These are phyloP conservation scores for Scedosporium apiospermum DNA, from an alignment of 2,329 filamentous ascomycete genomes.

Conservation along the genomic window DNA sequence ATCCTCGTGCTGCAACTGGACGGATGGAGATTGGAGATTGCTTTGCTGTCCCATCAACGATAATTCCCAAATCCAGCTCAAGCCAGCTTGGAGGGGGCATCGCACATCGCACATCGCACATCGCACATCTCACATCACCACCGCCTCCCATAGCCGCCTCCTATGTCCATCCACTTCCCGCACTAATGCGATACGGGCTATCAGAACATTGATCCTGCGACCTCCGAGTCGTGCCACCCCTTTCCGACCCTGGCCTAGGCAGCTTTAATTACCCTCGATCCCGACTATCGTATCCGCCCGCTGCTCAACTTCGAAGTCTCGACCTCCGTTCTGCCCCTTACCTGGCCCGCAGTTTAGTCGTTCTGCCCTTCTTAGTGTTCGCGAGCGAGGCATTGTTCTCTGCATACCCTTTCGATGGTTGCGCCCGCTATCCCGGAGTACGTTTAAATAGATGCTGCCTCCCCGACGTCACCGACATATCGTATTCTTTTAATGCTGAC, in stretches of 20 bases:
- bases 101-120: not conserved
- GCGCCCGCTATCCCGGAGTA: slow-evolving; percentile 70
- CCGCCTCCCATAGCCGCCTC: not conserved
- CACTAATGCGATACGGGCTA: no score
- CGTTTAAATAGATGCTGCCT: slow-evolving; percentile 7
- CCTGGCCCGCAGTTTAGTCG: not conserved
- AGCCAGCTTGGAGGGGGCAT: not conserved
- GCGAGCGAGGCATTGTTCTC: slow-evolving; percentile 4
- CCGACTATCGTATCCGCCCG: no score
- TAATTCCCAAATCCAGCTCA: not conserved
- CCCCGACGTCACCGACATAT: slow-evolving; percentile 8
- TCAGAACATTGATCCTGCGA: no score
- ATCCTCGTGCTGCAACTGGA: not conserved
- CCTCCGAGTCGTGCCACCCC: no score
- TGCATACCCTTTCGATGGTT: slow-evolving; percentile 45
- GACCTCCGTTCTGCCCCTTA: not conserved
- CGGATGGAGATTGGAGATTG: not conserved
- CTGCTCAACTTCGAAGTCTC: no score
- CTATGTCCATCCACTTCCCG: no score
- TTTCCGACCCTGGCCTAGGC: no score
- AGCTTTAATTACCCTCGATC: no score
- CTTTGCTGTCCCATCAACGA: not conserved
- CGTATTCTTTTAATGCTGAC: slow-evolving; percentile 3
- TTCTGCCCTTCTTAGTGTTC: not conserved
- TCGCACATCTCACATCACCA: not conserved